Evolutionary conservation across 768 basidiomycete genomes (phyloP).

Genomic region (Suillus ampliporus): DNA sequence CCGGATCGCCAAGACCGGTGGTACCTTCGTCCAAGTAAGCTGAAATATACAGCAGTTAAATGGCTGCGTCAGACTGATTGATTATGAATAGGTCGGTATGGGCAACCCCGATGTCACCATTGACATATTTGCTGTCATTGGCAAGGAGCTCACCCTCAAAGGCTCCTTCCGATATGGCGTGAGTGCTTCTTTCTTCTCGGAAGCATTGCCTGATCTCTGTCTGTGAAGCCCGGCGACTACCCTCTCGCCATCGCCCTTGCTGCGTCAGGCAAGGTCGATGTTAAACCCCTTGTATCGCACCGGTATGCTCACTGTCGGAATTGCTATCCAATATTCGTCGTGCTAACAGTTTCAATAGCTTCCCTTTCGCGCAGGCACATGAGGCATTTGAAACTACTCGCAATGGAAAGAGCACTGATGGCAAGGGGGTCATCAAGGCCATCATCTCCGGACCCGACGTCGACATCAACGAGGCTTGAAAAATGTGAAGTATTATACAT

Average conservation of each 20-base stretch:
- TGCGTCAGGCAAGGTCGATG: constrained; percentile 79
- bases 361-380: constrained; percentile 76
- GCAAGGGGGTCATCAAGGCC: constrained; percentile 87
- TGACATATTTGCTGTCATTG: constrained; percentile 70
- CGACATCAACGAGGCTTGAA: constrained; percentile 45
- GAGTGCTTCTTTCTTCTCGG: constrained; percentile 24
- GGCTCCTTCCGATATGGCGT: constrained; percentile 95
- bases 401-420: constrained; percentile 82
- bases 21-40: constrained; percentile 70
- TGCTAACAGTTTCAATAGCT: constrained; percentile 47
- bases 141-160: constrained; percentile 81
- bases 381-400: constrained; percentile 85
- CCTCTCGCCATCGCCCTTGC: constrained; percentile 85
- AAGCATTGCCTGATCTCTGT: constrained; percentile 3
- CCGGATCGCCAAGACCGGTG: constrained; percentile 75
- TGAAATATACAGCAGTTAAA: background rate
- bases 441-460: constrained; percentile 86
- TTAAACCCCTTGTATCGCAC: constrained; percentile 90
- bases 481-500: background rate
- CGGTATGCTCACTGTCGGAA: constrained; percentile 49
- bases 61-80: background rate
- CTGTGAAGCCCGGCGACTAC: constrained; percentile 78
- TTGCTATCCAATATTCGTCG: constrained; percentile 9
- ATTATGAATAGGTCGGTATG: constrained; percentile 74
- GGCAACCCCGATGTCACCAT: constrained; percentile 78